phyloP scores from a whole-genome alignment of 768 basidiomycete species.

The Calvatia gigantea region DNA sequence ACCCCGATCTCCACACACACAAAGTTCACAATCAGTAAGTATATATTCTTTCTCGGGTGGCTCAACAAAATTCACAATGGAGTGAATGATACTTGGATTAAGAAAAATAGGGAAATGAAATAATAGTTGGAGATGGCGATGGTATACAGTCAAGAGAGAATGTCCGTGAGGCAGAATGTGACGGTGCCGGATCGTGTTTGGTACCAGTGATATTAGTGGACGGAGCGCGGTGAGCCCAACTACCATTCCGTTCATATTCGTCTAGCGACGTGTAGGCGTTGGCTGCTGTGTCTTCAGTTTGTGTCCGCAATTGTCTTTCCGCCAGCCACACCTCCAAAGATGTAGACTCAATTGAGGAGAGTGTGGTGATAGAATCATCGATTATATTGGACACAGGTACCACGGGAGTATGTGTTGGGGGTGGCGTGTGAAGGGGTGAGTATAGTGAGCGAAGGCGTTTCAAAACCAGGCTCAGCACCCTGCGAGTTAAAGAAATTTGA shows the following conservation, averaged over 20 bases:
- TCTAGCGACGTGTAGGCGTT: slow-evolving; percentile 26
- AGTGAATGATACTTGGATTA: neutral
- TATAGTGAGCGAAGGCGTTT: slow-evolving; percentile 12
- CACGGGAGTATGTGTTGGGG: neutral
- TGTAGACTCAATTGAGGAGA: slow-evolving; percentile 23
- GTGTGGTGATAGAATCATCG: slow-evolving; percentile 15
- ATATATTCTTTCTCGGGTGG: slow-evolving; percentile 1
- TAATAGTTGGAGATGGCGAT: slow-evolving; percentile 3
- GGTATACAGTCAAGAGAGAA: neutral
- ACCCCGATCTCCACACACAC: too few relatives aligned
- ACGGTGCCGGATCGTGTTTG: slow-evolving; percentile 6
- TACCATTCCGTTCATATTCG: slow-evolving; percentile 45
- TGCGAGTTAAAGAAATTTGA: neutral
- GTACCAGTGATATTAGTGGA: slow-evolving; percentile 11
- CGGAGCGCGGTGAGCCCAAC: slow-evolving; percentile 34
- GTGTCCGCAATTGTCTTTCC: slow-evolving; percentile 29
- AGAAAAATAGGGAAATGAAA: slow-evolving; percentile 1
- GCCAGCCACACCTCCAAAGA: slow-evolving; percentile 33
- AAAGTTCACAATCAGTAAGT: too few relatives aligned
- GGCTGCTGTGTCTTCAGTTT: slow-evolving; percentile 28
- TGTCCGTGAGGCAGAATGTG: neutral
- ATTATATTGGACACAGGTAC: slow-evolving; percentile 16
- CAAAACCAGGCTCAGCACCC: slow-evolving; percentile 5
- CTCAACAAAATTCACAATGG: neutral
- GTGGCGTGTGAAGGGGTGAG: neutral